These are phyloP conservation scores for Trichoderma reesei DNA, from an alignment of 495 filamentous ascomycete genomes.

Conservation along the genomic window DNA sequence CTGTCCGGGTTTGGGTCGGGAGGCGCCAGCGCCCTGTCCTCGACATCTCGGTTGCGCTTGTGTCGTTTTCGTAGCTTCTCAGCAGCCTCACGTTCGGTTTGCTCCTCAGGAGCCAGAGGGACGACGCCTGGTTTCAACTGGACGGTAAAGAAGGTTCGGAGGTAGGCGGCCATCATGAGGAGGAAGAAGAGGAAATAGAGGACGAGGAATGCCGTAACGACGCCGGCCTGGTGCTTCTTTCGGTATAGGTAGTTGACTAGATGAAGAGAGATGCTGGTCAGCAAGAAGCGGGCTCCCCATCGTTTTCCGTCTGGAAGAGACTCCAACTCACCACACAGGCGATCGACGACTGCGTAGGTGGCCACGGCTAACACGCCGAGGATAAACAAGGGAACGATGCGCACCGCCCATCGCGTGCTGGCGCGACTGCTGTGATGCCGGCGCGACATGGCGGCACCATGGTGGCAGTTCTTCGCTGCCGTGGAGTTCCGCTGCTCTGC, in stretches of 20 bases:
- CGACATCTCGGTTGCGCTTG: conserved; percentile 27
- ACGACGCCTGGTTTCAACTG: conserved; percentile 59
- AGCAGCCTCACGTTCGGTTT: conserved; percentile 16
- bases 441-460: conserved; percentile 13
- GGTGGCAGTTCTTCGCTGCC: neutral
- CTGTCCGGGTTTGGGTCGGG: conserved; percentile 32
- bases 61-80: conserved; percentile 18
- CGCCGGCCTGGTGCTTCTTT: conserved; percentile 37
- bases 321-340: conserved; percentile 30
- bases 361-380: conserved; percentile 27
- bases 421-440: conserved; percentile 25
- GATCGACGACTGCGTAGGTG: conserved; percentile 32
- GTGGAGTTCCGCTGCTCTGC: too few relatives aligned
- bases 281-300: neutral
- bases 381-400: conserved; percentile 31
- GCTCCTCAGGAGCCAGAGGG: conserved; percentile 37
- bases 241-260: conserved; percentile 57
- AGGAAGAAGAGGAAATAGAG: conserved; percentile 62
- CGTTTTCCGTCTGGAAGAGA: neutral
- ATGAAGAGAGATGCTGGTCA: too few relatives aligned
- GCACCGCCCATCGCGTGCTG: conserved; percentile 36
- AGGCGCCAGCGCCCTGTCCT: conserved; percentile 20
- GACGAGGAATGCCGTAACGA: conserved; percentile 58
- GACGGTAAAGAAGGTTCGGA: conserved; percentile 56
- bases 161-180: conserved; percentile 54